Evolutionary conservation across 306 rosid species (phyloP).

Genomic region (Albizia julibrissin): DNA sequence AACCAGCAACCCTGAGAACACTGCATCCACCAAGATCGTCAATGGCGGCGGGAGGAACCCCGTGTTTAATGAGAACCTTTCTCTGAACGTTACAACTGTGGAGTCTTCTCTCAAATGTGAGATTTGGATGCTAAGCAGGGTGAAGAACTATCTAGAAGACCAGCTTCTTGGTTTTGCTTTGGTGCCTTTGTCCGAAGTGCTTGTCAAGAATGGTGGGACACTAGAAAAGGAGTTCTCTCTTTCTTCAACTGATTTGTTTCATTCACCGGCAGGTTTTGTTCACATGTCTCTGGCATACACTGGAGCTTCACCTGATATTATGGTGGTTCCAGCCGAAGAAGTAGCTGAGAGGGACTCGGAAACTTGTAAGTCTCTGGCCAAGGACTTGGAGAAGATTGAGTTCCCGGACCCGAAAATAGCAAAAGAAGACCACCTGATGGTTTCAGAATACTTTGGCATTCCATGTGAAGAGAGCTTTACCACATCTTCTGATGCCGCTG

Average conservation of each 20-base stretch:
- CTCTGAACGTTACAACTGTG: constrained; percentile 52
- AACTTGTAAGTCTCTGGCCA: constrained; percentile 42
- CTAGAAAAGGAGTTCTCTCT: constrained; percentile 91
- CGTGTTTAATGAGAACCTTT: constrained; percentile 76
- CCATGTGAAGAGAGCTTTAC: constrained; percentile 66
- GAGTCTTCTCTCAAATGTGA: constrained; percentile 83
- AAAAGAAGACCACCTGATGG: constrained; percentile 85
- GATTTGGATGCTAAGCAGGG: constrained; percentile 98
- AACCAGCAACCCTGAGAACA: constrained; percentile 61
- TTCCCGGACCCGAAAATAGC: constrained; percentile 84
- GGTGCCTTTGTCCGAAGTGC: constrained; percentile 78
- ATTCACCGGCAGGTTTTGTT: constrained; percentile 90
- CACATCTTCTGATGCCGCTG: constrained; percentile 50
- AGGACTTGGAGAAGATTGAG: constrained; percentile 77
- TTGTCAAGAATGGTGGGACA: constrained; percentile 56
- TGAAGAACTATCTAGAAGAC: constrained; percentile 94
- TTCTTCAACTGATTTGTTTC: constrained; percentile 90
- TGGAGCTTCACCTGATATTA: constrained; percentile 77
- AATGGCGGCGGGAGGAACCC: constrained; percentile 98
- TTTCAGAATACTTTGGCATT: constrained; percentile 76
- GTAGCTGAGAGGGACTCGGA: constrained; percentile 49
- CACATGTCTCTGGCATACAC: constrained; percentile 63
- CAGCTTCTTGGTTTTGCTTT: constrained; percentile 91
- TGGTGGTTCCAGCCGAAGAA: constrained; percentile 44
- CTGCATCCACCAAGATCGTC: constrained; percentile 77